Evolutionary conservation across 805 yeast genomes (phyloP), one percentile per base, ranked within the genome.

Genomic region (Kodamaea nitidulidarum): DNA sequence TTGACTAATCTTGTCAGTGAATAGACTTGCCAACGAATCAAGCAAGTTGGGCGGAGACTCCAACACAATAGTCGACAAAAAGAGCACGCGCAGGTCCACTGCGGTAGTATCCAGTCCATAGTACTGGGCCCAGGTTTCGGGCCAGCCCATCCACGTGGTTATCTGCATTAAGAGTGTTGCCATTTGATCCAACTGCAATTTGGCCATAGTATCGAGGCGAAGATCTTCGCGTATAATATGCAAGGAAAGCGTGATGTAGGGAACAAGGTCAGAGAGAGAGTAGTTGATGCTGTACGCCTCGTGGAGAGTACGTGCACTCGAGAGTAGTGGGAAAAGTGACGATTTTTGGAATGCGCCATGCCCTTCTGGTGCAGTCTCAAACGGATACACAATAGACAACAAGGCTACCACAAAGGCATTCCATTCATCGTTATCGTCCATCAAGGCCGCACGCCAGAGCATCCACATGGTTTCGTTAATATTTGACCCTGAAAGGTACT

Each of bases 141-240:
- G 75, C 95, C 95, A 85, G 4, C 84, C 80, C 77, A 82, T 75
- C 80, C 86, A 77, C 9, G 66, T 48, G 0, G 82, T 71, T 10
- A 85, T 54, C 47, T 81, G 83, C 0, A 80, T 65, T n/a, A 88
- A 56, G 15, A 88, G 56, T 1, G 61, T 17, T 0, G 83, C 78
- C 20, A 90, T 49, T 22, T 60, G 59, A 3, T 62, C 48, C 9
- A 70, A 60, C 7, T 63, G 55, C 0, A 49, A 39, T 3, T 52
- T 40, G 4, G 71, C 64, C 17, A 78, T 59, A 1, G 76, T 60
- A 49, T 84, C 79, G 21, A 91, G 63, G 37, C 73, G 71, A 33
- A 73, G 57, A 44, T 91, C 97, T 56, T 91, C 97, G 39, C 88
- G 65, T 2, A 87, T 61, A 27, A 88, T 52, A 61, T 90, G 97